phyloP scores from a whole-genome alignment of 768 basidiomycete genomes.

The Russula sp. region DNA sequence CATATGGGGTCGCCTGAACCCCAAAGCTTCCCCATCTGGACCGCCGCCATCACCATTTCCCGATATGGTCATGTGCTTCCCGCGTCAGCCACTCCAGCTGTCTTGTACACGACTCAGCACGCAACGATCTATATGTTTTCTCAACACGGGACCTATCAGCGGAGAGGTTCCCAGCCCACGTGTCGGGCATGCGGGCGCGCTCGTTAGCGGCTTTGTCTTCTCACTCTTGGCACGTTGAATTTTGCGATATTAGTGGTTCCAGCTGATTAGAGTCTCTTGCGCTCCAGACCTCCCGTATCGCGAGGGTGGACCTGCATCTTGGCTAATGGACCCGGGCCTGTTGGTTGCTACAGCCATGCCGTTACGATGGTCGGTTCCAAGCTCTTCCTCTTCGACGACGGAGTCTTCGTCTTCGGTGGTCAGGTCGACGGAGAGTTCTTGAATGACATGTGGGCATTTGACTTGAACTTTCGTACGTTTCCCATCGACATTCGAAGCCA shows the following conservation, averaged over 20 bases:
- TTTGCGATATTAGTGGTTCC: not conserved
- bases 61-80: constrained; percentile 95
- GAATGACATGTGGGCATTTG: constrained; percentile 94
- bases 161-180: constrained; percentile 86
- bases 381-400: too few species aligned
- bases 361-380: constrained; percentile 88
- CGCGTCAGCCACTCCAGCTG: constrained; percentile 66
- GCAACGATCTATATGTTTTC: constrained; percentile 91
- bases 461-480: constrained; percentile 83
- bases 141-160: constrained; percentile 72
- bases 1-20: too few species aligned
- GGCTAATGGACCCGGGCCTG: constrained; percentile 72
- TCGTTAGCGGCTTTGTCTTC: constrained; percentile 93
- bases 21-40: constrained; percentile 58
- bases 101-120: constrained; percentile 83
- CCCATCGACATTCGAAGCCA: constrained; percentile 13
- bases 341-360: constrained; percentile 93
- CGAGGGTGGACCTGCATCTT: constrained; percentile 92
- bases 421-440: constrained; percentile 94
- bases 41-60: constrained; percentile 86
- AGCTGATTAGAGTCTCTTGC: not conserved
- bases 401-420: constrained; percentile 95
- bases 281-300: constrained; percentile 69
- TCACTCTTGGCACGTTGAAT: constrained; percentile 80
- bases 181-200: constrained; percentile 95